Evolutionary conservation across 2,329 filamentous ascomycete genomes (phyloP), one percentile per base, ranked within the genome.

Genomic region (Microcyclospora tardicrescens): DNA sequence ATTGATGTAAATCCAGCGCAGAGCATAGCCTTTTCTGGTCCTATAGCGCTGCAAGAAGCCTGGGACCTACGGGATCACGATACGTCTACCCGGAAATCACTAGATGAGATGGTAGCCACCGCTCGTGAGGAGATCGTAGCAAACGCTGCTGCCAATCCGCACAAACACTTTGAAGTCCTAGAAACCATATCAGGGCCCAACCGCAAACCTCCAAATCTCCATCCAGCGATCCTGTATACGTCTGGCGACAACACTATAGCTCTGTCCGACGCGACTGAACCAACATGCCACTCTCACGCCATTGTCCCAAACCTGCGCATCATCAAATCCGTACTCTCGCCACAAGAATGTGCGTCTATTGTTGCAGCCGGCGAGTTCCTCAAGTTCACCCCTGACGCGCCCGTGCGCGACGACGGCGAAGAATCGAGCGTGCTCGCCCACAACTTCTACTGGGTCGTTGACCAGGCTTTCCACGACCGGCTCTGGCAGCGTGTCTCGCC

Each of bases 391-490:
- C 79, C 79, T 0, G 79, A 84, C 49, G 75, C 76, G 1, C 79
- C 79, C 0, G 61, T 82, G 24, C 72, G 75, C 2, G 73, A 75
- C n/a, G 75, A 77, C 40, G 75, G 73, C 12, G 75, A 80, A 43
- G 61, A 62, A 38, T 66, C 68, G 16, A 80, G 75, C 50, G 69
- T 82, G 34, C 58, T 82, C 1, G 79, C 79, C 0, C 79, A 83
- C 61, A 83, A 82, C 56, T 81, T 83, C 48, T 82, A 82, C 62
- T 83, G 79, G 79, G 66, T 83, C 8, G 66, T 77, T 10, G 79
- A 83, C 47, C 63, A 66, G 15, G 63, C 66, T 0, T 81, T 82
- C 54, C 72, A 77, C 49, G 69, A 78, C 40, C 67, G 62, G 11
- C 64, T 83, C 1, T 83, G 79, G 79, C 57, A 62, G 0, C 69